Conservation (phyloP, 2,329 filamentous ascomycete species). For the Hyphodiscus sp. region DNA sequence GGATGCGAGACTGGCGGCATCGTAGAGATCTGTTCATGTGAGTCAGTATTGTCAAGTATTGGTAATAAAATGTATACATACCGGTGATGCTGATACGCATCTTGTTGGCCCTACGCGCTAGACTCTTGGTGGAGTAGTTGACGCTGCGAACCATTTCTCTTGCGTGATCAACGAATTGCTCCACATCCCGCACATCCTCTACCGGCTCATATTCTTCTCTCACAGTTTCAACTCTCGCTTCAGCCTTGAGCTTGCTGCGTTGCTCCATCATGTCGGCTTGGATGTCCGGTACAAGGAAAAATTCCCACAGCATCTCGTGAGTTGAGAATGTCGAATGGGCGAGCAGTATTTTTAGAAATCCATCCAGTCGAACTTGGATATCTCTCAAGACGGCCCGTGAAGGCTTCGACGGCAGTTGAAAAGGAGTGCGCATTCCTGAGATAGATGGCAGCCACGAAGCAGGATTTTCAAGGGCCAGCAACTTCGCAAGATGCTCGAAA, state of each 20-base stretch:
- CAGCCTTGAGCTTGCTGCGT: constrained; percentile 79
- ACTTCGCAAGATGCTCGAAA: constrained; percentile 82
- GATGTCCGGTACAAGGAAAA: constrained; percentile 93
- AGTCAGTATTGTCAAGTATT: constrained; percentile 24
- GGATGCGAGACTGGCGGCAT: constrained; percentile 52
- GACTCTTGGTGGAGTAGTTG: constrained; percentile 74
- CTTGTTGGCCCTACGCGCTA: constrained; percentile 72
- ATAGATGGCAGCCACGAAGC: constrained; percentile 89
- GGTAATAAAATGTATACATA: constrained; percentile 32
- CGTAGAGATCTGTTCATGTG: constrained; percentile 60
- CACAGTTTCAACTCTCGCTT: constrained; percentile 75
- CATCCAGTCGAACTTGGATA: constrained; percentile 78
- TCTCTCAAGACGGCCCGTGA: constrained; percentile 82
- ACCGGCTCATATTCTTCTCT: constrained; percentile 84
- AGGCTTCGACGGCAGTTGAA: constrained; percentile 87
- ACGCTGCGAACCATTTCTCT: constrained; percentile 83
- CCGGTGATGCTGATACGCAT: constrained; percentile 58
- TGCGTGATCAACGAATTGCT: constrained; percentile 87
- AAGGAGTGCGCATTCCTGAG: constrained; percentile 73
- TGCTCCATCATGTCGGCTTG: constrained; percentile 86
- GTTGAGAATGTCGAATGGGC: constrained; percentile 88
- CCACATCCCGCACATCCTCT: constrained; percentile 77
- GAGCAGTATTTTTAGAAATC: constrained; percentile 80
- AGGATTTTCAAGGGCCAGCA: constrained; percentile 82
- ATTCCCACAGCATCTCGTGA: constrained; percentile 98